Evolutionary conservation across 208 protist genomes (phyloP).

Genomic region (Herpetomonas tarakana): DNA sequence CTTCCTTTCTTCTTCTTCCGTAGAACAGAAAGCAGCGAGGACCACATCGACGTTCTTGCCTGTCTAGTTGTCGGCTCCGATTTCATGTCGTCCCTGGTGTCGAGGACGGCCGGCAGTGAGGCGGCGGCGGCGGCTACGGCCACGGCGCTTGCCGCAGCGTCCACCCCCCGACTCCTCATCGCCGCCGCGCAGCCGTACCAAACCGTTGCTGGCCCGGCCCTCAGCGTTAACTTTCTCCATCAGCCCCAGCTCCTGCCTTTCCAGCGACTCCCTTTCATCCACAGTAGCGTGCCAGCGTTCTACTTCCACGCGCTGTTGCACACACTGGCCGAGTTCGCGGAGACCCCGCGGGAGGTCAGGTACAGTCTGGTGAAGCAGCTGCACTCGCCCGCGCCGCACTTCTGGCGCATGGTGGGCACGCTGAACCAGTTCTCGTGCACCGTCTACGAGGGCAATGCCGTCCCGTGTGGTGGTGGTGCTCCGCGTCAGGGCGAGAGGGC

Average conservation of each 20-base stretch:
- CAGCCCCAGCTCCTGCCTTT: slow-evolving; percentile 63
- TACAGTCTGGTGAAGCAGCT: slow-evolving; percentile 40
- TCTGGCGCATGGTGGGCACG: slow-evolving; percentile 66
- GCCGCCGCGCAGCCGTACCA: slow-evolving; percentile 81
- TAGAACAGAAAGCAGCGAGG: too few species aligned
- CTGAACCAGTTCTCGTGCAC: slow-evolving; percentile 78
- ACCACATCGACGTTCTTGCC: too few species aligned
- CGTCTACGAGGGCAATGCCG: slow-evolving; percentile 12
- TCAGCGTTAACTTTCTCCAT: slow-evolving; percentile 61
- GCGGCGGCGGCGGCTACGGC: too few species aligned
- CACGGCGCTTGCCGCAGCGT: too few species aligned
- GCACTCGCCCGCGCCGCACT: slow-evolving; percentile 50
- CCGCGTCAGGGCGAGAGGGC: not conserved
- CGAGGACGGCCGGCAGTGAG: too few species aligned
- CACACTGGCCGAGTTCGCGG: slow-evolving; percentile 74
- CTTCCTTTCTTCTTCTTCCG: too few species aligned
- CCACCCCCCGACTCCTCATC: slow-evolving; percentile 43
- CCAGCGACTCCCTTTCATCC: slow-evolving; percentile 50
- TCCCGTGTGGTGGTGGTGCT: too few species aligned
- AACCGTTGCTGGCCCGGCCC: slow-evolving; percentile 72
- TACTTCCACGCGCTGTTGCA: slow-evolving; percentile 82
- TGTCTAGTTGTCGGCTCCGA: too few species aligned
- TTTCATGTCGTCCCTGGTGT: too few species aligned
- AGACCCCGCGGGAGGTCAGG: slow-evolving; percentile 51
- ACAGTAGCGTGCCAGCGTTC: slow-evolving; percentile 33